Conservation (phyloP, 768 basidiomycete genomes). For the Roridomyces roridus region DNA sequence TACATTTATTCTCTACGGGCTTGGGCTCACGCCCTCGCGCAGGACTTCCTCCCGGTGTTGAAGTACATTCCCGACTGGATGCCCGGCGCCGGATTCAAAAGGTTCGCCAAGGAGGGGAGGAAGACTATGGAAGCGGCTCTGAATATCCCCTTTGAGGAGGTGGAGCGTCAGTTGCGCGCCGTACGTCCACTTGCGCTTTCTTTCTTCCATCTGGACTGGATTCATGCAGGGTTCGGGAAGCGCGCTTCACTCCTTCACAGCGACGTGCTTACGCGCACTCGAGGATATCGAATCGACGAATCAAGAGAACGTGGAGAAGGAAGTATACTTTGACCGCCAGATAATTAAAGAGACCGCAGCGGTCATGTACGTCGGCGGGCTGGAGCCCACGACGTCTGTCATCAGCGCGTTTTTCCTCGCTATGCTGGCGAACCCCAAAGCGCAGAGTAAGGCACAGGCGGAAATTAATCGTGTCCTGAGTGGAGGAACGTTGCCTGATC, state of each 20-base stretch:
- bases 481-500: conserved; percentile 36
- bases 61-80: conserved; percentile 52
- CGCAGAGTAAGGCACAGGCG: no score
- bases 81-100: conserved; percentile 54
- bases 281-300: no score
- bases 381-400: neutral
- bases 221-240: no score
- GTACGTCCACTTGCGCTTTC: conserved; percentile 29
- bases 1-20: no score
- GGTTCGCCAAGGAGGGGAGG: conserved; percentile 45
- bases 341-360: no score
- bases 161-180: conserved; percentile 37
- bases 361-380: neutral
- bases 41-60: conserved; percentile 31
- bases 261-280: no score
- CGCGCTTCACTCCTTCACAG: no score
- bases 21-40: neutral
- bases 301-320: no score
- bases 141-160: conserved; percentile 41
- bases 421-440: conserved; percentile 41
- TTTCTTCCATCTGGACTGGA: neutral
- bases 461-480: conserved; percentile 44
- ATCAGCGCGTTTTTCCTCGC: conserved; percentile 18
- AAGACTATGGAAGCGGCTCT: conserved; percentile 39
- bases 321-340: no score